These are phyloP conservation scores for Rhodotorula paludigena DNA, from an alignment of 768 basidiomycete genomes.

Conservation along the genomic window DNA sequence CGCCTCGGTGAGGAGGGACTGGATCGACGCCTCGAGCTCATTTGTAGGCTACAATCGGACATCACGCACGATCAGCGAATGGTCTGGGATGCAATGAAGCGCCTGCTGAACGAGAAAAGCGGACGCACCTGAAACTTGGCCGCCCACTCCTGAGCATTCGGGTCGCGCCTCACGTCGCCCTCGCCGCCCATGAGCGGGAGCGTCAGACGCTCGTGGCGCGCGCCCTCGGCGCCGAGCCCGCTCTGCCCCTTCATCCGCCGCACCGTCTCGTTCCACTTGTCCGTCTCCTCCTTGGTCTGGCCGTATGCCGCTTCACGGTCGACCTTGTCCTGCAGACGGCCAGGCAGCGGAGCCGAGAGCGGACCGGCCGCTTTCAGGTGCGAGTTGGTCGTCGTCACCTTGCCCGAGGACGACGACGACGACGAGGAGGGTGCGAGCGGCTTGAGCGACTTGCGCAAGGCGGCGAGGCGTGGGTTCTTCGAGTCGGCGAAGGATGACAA, in stretches of 20 bases:
- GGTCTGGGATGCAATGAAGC: too few species aligned
- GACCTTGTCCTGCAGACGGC: constrained; percentile 77
- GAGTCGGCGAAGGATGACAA: constrained; percentile 41
- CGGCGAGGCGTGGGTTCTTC: constrained; percentile 45
- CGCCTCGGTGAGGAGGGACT: constrained; percentile 71
- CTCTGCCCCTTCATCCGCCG: constrained; percentile 78
- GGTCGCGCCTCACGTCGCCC: constrained; percentile 28
- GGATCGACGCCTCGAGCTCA: constrained; percentile 75
- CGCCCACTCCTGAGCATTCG: constrained; percentile 68
- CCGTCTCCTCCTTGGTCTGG: constrained; percentile 81
- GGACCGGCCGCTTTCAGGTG: constrained; percentile 44
- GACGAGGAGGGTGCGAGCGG: constrained; percentile 35
- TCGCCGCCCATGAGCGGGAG: constrained; percentile 33
- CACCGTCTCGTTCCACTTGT: constrained; percentile 91
- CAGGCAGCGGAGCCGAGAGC: constrained; percentile 76
- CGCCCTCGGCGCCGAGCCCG: constrained; percentile 43
- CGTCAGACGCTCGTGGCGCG: constrained; percentile 37
- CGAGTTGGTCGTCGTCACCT: constrained; percentile 28
- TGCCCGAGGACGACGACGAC: constrained; percentile 2
- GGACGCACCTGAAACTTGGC: constrained; percentile 73
- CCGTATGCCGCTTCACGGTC: constrained; percentile 93
- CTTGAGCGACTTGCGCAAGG: constrained; percentile 41
- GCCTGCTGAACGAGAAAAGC: not conserved
- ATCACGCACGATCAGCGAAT: too few species aligned
- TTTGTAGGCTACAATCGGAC: constrained; percentile 61